phyloP scores from a whole-genome alignment of 2,329 filamentous ascomycete species.

The Cadophora malorum region DNA sequence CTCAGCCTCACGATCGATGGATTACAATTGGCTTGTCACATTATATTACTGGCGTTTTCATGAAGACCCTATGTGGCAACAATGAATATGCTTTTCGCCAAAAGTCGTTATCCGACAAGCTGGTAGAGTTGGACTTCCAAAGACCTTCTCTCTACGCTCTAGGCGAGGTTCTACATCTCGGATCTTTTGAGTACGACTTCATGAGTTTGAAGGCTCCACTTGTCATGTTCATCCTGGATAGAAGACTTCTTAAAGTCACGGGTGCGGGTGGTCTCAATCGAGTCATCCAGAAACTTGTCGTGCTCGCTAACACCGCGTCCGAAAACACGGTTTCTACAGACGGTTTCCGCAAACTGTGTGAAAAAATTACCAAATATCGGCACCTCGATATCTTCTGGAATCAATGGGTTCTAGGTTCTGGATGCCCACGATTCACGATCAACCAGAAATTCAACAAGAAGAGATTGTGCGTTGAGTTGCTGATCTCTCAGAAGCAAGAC shows the following conservation, averaged over 20 bases:
- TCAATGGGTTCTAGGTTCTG: slow-evolving; percentile 89
- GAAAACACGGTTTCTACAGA: slow-evolving; percentile 74
- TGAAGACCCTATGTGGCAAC: slow-evolving; percentile 88
- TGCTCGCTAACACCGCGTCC: slow-evolving; percentile 80
- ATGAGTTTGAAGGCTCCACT: slow-evolving; percentile 89
- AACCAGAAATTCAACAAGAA: slow-evolving; percentile 97
- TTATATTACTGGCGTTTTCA: slow-evolving; percentile 94
- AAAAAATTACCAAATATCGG: slow-evolving; percentile 86
- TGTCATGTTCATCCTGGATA: slow-evolving; percentile 92
- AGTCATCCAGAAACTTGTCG: slow-evolving; percentile 84
- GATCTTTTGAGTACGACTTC: slow-evolving; percentile 87
- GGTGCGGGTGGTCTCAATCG: slow-evolving; percentile 80
- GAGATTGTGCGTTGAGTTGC: slow-evolving; percentile 91
- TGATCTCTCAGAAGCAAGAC: slow-evolving; percentile 75
- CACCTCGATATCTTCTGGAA: slow-evolving; percentile 85
- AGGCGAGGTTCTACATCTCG: slow-evolving; percentile 78
- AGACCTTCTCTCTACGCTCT: slow-evolving; percentile 84
- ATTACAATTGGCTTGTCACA: slow-evolving; percentile 87
- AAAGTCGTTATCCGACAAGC: slow-evolving; percentile 80
- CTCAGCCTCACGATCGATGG: slow-evolving; percentile 83
- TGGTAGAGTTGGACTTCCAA: slow-evolving; percentile 81
- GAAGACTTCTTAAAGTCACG: slow-evolving; percentile 85
- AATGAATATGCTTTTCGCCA: slow-evolving; percentile 94
- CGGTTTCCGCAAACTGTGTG: slow-evolving; percentile 81
- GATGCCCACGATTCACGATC: slow-evolving; percentile 86